These are phyloP conservation scores for Ascoidea asiatica DNA, from an alignment of 805 yeast species.

Conservation along the genomic window DNA sequence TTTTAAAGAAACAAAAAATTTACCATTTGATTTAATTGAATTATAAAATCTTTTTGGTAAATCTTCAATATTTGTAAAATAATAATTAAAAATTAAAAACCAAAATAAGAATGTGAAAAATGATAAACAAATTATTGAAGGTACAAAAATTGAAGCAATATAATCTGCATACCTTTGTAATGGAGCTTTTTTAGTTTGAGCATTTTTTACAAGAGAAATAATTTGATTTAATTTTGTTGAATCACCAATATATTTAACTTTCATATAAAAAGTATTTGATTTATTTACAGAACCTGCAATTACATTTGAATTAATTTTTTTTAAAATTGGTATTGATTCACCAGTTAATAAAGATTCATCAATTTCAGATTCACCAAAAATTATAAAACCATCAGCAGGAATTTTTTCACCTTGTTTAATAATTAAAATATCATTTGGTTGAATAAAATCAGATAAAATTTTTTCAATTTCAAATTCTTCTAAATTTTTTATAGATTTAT, in stretches of 20 bases:
- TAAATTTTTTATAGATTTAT: neutral
- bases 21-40: constrained; percentile 31
- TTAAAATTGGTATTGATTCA: constrained; percentile 67
- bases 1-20: constrained; percentile 54
- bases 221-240: constrained; percentile 82
- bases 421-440: constrained; percentile 61
- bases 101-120: constrained; percentile 53
- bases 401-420: constrained; percentile 77
- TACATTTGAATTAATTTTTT: constrained; percentile 44
- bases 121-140: constrained; percentile 51
- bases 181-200: constrained; percentile 83
- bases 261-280: constrained; percentile 53
- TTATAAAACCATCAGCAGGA: constrained; percentile 83
- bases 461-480: constrained; percentile 17
- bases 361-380: constrained; percentile 67
- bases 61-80: constrained; percentile 10
- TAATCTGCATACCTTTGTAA: constrained; percentile 82
- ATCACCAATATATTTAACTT: constrained; percentile 61
- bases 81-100: constrained; percentile 26
- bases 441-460: constrained; percentile 67
- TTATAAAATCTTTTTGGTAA: constrained; percentile 33
- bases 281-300: constrained; percentile 92
- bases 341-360: constrained; percentile 91
- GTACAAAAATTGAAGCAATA: constrained; percentile 78
- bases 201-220: constrained; percentile 73